Conservation (phyloP, 176 grass and related monocot genomes). For the Rhynchospora tenuis region DNA sequence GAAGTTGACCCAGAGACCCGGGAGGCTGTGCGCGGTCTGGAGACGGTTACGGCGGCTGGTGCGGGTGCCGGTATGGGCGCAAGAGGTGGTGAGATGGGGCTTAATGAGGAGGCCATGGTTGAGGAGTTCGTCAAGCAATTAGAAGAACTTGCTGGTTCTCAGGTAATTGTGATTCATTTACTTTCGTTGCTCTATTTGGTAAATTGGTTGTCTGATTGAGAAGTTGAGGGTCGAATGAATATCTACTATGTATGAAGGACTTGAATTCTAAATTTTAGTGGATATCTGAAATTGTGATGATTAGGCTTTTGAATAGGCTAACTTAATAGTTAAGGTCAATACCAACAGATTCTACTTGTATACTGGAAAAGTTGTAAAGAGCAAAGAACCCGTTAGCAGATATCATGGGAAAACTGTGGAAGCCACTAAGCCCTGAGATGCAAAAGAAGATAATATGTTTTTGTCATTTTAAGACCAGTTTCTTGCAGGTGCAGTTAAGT, state of each 20-base stretch:
- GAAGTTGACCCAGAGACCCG: slow-evolving; percentile 81
- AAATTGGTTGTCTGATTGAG: neutral
- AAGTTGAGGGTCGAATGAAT: neutral
- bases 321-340: neutral
- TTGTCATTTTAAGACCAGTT: no score
- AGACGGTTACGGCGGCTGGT: slow-evolving; percentile 48
- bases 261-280: neutral
- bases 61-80: neutral
- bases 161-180: slow-evolving; percentile 54
- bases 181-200: neutral
- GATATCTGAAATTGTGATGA: no score
- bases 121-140: slow-evolving; percentile 99
- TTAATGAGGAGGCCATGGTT: slow-evolving; percentile 79
- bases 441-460: no score
- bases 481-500: neutral
- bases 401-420: neutral
- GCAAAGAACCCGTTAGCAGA: neutral
- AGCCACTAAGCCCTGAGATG: no score
- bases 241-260: neutral
- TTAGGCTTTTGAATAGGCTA: no score
- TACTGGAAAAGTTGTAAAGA: neutral
- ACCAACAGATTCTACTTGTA: neutral
- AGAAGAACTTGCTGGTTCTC: slow-evolving; percentile 75
- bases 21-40: slow-evolving; percentile 72
- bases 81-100: slow-evolving; percentile 5